Base-by-base conservation (phyloP, 345 rosid genomes). In the Bruguiera gymnorhiza region DNA sequence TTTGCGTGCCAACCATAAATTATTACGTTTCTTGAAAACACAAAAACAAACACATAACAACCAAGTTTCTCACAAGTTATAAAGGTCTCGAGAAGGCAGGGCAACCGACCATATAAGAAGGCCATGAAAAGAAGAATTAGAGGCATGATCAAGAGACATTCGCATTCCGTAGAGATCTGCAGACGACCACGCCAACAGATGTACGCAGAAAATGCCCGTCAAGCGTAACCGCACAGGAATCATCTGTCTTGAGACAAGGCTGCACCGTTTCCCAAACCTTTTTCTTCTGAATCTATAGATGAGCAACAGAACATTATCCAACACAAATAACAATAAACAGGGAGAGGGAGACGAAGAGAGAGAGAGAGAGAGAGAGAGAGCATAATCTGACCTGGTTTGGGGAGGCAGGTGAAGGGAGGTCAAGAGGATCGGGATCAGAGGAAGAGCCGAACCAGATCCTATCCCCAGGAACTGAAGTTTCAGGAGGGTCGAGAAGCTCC, bases 211-310 rank as follows among this genome's bases (percentile, higher is more conserved):
- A 75, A 71, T 84, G 83, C 66, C 82, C 86, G 69, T 83, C 82
- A 48, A 89, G 82, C 87, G 81, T 67, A 2, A 93, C 86, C 69
- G 69, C 71, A 13, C 87, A 78, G 30, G 91, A 84, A 5, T 70
- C 86, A 79, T 89, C 81, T 10, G 93, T 91, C 86, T 86, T 91
- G 43, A 91, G 88, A 78, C 79, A 87, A 32, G 93, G 99, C 81
- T 91, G 99, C 68, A 95, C 93, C 6, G 64, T 65, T 70, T 94
- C 96, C 97, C 98, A 91, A 7, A 89, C 85, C 85, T 87, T 94
- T 78, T 88, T 91, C 93, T 94, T 94, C 69, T 85, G 89, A 80
- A 94, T 77, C 96, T 94, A 85, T 79, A 71, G 15, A 66, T 16
- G 16, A 32, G 54, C 3, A 23, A 57, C 30, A 15, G 64, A 6